Conservation (phyloP, 768 basidiomycete genomes). For the Pulveroboletus sp. region DNA sequence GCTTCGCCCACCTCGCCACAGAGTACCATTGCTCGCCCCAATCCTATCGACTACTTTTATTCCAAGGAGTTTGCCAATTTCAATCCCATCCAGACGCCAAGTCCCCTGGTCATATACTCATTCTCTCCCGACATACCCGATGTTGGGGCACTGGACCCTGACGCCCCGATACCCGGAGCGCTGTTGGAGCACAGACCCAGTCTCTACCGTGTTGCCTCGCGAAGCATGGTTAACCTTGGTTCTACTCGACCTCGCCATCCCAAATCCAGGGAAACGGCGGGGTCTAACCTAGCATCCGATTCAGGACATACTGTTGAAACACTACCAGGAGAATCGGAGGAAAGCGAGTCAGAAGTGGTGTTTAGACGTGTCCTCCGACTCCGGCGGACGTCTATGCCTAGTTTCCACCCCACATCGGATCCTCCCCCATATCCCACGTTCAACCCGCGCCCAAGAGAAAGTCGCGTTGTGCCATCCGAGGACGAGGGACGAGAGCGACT, state of each 20-base stretch:
- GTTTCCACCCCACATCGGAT: conserved; percentile 51
- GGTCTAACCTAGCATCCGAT: conserved; percentile 11
- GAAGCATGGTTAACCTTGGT: conserved; percentile 60
- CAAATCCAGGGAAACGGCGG: conserved; percentile 15
- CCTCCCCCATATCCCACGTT: conserved; percentile 72
- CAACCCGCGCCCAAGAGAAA: conserved; percentile 25
- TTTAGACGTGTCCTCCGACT: conserved; percentile 47
- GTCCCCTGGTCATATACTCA: conserved; percentile 8
- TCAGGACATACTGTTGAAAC: conserved; percentile 10
- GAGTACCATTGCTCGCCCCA: not conserved
- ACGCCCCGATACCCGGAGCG: conserved; percentile 3
- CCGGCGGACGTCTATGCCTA: conserved; percentile 70
- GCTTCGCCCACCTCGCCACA: conserved; percentile 2
- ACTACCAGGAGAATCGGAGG: conserved; percentile 14
- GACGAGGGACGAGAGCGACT: conserved; percentile 84
- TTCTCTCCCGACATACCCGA: conserved; percentile 18
- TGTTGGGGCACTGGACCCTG: conserved; percentile 4
- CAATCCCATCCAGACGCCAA: conserved; percentile 6
- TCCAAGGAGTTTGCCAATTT: conserved; percentile 10
- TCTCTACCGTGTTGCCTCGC: conserved; percentile 59
- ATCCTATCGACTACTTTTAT: conserved; percentile 1
- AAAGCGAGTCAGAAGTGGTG: conserved; percentile 25
- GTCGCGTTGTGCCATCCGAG: conserved; percentile 44
- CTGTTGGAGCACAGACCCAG: conserved; percentile 33
- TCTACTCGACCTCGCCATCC: conserved; percentile 20